These are phyloP conservation scores for Arthroderma uncinatum DNA, from an alignment of 2,329 filamentous ascomycete species.

Conservation along the genomic window DNA sequence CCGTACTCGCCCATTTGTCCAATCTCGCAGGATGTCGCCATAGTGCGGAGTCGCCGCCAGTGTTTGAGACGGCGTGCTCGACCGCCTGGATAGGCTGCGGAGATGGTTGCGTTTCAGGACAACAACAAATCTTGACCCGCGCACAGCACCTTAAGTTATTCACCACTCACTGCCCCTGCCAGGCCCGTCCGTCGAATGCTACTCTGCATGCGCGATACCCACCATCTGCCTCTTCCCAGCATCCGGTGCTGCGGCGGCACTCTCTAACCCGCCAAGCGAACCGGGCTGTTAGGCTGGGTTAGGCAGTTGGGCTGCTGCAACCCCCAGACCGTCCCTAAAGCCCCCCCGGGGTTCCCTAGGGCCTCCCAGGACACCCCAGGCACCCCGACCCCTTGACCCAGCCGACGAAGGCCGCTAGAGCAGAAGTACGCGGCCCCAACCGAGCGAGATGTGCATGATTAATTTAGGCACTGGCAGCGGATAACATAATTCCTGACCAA, in stretches of 20 bases:
- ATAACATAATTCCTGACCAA: slow-evolving; percentile 4
- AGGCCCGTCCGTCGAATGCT: background rate
- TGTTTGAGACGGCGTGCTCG: background rate
- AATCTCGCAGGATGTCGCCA: background rate
- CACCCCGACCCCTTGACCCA: background rate
- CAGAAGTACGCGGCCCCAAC: slow-evolving; percentile 1
- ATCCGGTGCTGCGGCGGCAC: background rate
- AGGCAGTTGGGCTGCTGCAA: slow-evolving; percentile 4
- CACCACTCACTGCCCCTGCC: background rate
- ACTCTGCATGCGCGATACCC: background rate
- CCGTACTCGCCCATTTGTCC: background rate
- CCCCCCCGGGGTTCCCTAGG: background rate
- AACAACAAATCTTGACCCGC: background rate
- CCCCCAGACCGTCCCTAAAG: background rate
- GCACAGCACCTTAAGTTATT: background rate
- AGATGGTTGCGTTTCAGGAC: background rate
- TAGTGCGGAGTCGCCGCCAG: background rate
- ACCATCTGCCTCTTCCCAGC: background rate
- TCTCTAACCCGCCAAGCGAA: background rate
- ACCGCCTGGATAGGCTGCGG: background rate
- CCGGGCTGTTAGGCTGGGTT: background rate
- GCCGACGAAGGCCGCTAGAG: slow-evolving; percentile 3
- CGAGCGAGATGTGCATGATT: background rate
- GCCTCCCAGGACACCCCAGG: background rate
- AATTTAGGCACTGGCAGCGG: slow-evolving; percentile 1